Percentiles rank a stretch among this genome's conserved stretches.
These are phyloP conservation scores for Puccinia horiana DNA, from an alignment of 1,284 basidiomycete species.

Conservation along the genomic window DNA sequence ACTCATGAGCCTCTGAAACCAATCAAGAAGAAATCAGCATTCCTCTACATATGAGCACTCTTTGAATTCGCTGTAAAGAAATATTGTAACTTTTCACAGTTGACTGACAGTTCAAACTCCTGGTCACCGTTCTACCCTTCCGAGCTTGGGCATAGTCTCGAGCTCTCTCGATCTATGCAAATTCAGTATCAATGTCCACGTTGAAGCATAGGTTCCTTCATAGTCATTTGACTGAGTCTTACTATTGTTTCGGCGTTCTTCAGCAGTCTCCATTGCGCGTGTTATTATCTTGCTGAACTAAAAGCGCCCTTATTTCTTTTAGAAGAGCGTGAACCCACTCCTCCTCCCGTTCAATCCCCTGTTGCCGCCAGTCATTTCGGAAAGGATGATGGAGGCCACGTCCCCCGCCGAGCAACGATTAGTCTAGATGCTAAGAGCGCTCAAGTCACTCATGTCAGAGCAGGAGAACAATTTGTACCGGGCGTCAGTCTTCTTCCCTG, in stretches of 20 bases:
- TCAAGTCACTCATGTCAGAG: constrained; percentile 40
- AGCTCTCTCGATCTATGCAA: not conserved
- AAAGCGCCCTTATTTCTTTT: not conserved
- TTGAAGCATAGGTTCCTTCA: not conserved
- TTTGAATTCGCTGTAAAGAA: not conserved
- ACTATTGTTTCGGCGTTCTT: not conserved
- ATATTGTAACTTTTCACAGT: not conserved
- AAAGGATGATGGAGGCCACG: not conserved
- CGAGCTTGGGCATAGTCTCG: not conserved
- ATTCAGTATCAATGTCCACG: not conserved
- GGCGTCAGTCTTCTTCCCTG: constrained; percentile 14
- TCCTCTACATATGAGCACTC: not conserved
- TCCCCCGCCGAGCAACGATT: not conserved
- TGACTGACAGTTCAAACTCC: not conserved
- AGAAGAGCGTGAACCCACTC: constrained; percentile 1
- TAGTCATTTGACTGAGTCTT: not conserved
- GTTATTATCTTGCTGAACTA: not conserved
- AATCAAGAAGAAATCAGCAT: not conserved
- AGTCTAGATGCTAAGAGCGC: constrained; percentile 44
- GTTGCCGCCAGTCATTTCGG: not conserved
- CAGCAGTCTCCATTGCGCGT: not conserved
- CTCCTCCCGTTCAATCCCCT: constrained; percentile 46
- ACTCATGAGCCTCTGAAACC: not conserved
- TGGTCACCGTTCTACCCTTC: not conserved
- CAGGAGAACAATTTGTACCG: constrained; percentile 41